Conservation (phyloP, 768 basidiomycete genomes). For the Leccinum obscurum region DNA sequence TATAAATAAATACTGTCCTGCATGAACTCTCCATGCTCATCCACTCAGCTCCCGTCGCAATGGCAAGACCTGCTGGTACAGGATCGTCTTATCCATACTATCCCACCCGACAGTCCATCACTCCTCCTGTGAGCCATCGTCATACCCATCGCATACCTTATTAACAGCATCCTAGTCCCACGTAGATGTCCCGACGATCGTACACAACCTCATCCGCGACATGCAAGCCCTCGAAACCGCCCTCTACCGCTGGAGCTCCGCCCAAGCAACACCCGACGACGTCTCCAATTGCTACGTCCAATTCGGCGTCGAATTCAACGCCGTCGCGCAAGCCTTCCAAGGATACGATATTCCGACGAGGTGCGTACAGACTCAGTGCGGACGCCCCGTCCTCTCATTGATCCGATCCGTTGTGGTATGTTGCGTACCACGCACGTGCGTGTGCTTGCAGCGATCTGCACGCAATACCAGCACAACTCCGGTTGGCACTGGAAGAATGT, state of each 20-base stretch:
- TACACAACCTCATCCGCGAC: slow-evolving; percentile 68
- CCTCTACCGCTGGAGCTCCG: slow-evolving; percentile 66
- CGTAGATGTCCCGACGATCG: slow-evolving; percentile 57
- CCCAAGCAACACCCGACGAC: slow-evolving; percentile 58
- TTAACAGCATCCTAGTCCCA: slow-evolving; percentile 1
- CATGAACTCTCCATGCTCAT: background rate
- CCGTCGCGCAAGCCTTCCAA: slow-evolving; percentile 72
- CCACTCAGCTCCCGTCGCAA: background rate
- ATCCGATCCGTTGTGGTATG: background rate
- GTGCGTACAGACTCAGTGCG: slow-evolving; percentile 44
- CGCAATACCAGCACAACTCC: slow-evolving; percentile 39
- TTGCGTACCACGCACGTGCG: background rate
- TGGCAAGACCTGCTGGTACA: slow-evolving; percentile 17
- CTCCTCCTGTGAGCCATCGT: background rate
- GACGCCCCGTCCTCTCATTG: background rate
- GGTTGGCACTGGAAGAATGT: slow-evolving; percentile 42
- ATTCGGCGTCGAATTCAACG: slow-evolving; percentile 88
- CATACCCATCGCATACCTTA: background rate
- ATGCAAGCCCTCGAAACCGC: slow-evolving; percentile 82
- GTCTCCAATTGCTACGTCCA: slow-evolving; percentile 91
- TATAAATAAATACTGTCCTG: background rate
- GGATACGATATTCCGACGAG: slow-evolving; percentile 72
- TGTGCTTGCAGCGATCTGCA: slow-evolving; percentile 37
- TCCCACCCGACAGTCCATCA: background rate
- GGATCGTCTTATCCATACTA: background rate